Evolutionary conservation across 2,329 filamentous ascomycete species (phyloP).

Genomic region (Zalaria sp.): DNA sequence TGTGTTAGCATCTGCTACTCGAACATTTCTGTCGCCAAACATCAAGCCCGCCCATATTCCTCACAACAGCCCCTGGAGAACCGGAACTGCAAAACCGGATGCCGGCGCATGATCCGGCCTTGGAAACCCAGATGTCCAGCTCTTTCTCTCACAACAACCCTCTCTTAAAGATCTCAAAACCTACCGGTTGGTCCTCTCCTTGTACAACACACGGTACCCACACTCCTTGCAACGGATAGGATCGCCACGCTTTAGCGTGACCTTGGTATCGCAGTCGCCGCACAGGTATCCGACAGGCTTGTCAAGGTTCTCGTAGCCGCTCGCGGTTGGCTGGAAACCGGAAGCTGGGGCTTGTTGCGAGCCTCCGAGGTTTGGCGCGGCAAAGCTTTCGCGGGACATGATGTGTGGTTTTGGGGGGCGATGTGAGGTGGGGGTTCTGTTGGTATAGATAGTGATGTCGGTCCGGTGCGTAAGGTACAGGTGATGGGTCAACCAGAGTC

Average conservation of each 20-base stretch:
- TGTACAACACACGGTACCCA: constrained; percentile 90
- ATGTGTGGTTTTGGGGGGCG: constrained; percentile 4
- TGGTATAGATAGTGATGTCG: too few relatives aligned
- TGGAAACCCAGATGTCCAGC: background rate
- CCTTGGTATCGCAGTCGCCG: constrained; percentile 72
- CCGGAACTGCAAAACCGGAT: background rate
- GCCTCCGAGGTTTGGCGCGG: constrained; percentile 46
- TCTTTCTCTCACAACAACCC: background rate
- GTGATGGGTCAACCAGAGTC: too few relatives aligned
- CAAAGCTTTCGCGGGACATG: constrained; percentile 58
- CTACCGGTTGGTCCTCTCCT: constrained; percentile 93
- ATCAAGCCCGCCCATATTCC: too few relatives aligned
- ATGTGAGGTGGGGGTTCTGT: background rate
- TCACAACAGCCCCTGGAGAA: too few relatives aligned
- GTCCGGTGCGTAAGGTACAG: too few relatives aligned
- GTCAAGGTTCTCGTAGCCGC: constrained; percentile 34
- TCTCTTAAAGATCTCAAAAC: constrained; percentile 18
- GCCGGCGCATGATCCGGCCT: background rate
- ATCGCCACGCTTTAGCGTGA: constrained; percentile 61
- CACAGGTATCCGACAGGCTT: constrained; percentile 42
- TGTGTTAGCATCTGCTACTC: background rate
- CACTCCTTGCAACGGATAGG: constrained; percentile 83
- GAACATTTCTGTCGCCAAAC: too few relatives aligned
- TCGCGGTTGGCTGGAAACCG: constrained; percentile 30
- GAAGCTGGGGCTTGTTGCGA: constrained; percentile 16